Percentiles rank a stretch among this genome's conserved stretches.
Conservation (phyloP, 75 land plant species). For the Pseudotsuga menziesii region DNA sequence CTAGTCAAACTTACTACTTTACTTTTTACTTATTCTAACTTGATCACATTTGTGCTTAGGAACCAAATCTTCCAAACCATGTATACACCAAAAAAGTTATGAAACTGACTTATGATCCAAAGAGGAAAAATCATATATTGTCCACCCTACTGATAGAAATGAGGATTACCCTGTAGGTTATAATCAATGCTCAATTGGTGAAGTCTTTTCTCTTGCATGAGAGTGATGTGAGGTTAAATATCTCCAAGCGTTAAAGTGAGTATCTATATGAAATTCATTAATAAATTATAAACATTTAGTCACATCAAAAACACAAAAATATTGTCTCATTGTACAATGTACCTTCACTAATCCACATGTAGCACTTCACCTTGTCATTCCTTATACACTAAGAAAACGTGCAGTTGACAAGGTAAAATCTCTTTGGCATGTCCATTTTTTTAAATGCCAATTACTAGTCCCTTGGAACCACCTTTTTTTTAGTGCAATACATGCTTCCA, state of each 20-base stretch:
- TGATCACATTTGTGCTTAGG: background rate
- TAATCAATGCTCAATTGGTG: too few species aligned
- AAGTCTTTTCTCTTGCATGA: too few species aligned
- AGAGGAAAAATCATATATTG: background rate
- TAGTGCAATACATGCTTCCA: constrained; percentile 1
- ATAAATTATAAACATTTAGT: too few species aligned
- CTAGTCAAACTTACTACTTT: background rate
- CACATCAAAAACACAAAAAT: too few species aligned
- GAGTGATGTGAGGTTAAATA: too few species aligned
- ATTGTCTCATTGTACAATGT: background rate
- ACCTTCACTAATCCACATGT: background rate
- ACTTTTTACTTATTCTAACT: background rate
- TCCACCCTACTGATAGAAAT: background rate
- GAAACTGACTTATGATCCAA: background rate
- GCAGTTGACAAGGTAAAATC: constrained; percentile 3
- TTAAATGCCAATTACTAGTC: background rate
- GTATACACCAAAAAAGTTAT: background rate
- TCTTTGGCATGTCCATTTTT: constrained; percentile 4
- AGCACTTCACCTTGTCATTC: background rate
- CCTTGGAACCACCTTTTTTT: constrained; percentile 3
- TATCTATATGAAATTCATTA: too few species aligned
- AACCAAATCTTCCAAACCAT: background rate
- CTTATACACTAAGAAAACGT: background rate
- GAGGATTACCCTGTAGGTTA: background rate
- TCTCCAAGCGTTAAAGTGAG: too few species aligned